Evolutionary conservation across 768 basidiomycete genomes (phyloP).

Genomic region (Tulasnella sp.): DNA sequence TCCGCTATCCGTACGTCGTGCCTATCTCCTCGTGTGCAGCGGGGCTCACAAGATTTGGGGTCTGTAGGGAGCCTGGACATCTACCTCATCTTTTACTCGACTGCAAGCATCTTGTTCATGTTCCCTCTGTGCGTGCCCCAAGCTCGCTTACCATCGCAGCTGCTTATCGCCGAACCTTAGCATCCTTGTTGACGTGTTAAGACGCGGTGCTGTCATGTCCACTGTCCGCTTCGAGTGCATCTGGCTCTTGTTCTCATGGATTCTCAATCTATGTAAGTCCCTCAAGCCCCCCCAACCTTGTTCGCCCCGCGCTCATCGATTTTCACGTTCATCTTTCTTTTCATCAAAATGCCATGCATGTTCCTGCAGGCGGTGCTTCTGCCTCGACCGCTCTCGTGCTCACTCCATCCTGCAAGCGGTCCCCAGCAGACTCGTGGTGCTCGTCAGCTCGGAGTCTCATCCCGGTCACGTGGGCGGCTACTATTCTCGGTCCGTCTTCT

Average conservation of each 20-base stretch:
- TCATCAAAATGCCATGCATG: not conserved
- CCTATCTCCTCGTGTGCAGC: not conserved
- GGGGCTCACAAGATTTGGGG: not conserved
- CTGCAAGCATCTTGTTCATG: slow-evolving; percentile 17
- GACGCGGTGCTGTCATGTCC: slow-evolving; percentile 21
- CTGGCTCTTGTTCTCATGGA: slow-evolving; percentile 21
- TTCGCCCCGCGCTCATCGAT: slow-evolving; percentile 5
- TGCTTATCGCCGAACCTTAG: not conserved
- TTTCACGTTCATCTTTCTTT: slow-evolving; percentile 10
- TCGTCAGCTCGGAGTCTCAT: slow-evolving; percentile 4
- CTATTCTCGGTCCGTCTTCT: slow-evolving; percentile 8
- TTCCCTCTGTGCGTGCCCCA: slow-evolving; percentile 18
- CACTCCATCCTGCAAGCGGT: not conserved
- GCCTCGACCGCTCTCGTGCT: slow-evolving; percentile 19
- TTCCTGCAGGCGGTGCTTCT: slow-evolving; percentile 18
- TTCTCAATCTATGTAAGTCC: slow-evolving; percentile 17
- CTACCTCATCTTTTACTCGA: slow-evolving; percentile 22
- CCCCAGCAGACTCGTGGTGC: not conserved
- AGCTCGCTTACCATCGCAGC: not conserved
- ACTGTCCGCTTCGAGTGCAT: slow-evolving; percentile 23
- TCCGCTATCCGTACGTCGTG: slow-evolving; percentile 17
- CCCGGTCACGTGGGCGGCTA: slow-evolving; percentile 19
- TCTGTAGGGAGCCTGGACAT: slow-evolving; percentile 17
- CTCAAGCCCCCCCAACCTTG: slow-evolving; percentile 3
- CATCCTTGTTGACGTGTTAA: slow-evolving; percentile 22